Conservation (phyloP, 208 protist species). For the Leishmania arabica region DNA sequence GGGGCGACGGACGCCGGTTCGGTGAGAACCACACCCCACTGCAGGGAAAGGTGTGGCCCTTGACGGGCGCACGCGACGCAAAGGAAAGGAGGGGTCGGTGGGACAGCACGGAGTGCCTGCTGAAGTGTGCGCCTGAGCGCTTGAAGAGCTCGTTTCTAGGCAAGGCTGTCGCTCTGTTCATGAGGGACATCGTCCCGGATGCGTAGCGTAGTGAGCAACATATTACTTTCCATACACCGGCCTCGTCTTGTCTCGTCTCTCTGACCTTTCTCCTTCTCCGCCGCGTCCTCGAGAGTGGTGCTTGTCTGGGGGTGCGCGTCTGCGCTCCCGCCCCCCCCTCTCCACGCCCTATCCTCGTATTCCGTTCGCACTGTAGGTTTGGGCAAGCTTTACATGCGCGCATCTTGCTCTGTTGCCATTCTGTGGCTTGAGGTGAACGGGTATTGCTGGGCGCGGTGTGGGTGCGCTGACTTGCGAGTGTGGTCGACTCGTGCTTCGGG, state of each 20-base stretch:
- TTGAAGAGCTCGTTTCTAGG: background rate
- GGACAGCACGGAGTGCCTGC: background rate
- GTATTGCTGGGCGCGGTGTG: background rate
- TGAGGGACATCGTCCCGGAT: background rate
- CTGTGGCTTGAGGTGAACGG: background rate
- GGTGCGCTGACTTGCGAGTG: background rate
- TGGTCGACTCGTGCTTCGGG: background rate
- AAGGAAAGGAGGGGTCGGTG: background rate
- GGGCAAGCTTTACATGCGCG: background rate
- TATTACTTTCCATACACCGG: background rate
- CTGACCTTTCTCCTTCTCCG: background rate
- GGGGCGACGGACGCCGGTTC: background rate
- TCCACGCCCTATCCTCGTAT: background rate
- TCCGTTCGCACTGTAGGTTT: no score
- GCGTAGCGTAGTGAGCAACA: background rate
- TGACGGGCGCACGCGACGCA: background rate
- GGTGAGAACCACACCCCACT: background rate
- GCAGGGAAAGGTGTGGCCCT: background rate
- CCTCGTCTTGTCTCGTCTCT: background rate
- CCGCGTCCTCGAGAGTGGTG: background rate
- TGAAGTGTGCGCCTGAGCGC: background rate
- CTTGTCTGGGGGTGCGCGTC: background rate
- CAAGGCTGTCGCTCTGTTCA: background rate
- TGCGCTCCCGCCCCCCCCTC: no score
- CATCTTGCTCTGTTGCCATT: background rate